Percentiles rank a stretch among this genome's conserved stretches.
These are phyloP conservation scores for Alloascoidea africana DNA, from an alignment of 805 yeast genomes.

Conservation along the genomic window DNA sequence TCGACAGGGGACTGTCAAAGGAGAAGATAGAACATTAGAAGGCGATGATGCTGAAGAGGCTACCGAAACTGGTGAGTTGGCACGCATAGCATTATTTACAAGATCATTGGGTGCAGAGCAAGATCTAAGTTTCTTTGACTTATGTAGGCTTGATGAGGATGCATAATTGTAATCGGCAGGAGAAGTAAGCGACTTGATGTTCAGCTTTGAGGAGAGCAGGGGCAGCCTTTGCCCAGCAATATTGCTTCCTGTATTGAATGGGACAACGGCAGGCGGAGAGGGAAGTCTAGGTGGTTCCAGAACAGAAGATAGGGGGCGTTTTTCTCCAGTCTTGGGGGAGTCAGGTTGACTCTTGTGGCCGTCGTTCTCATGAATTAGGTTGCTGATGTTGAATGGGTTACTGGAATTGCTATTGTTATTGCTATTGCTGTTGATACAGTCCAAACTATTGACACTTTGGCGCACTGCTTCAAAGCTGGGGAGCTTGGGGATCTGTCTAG, in stretches of 20 bases:
- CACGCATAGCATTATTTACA: not conserved
- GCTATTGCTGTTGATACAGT: too few species aligned
- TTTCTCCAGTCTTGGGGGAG: not conserved
- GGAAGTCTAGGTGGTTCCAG: not conserved
- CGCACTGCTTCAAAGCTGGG: not conserved
- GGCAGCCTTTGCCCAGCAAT: too few species aligned
- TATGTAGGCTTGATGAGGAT: not conserved
- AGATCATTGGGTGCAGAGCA: not conserved
- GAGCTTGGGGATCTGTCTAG: conserved; percentile 1
- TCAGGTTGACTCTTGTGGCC: not conserved
- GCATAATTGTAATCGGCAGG: not conserved
- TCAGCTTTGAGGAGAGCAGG: not conserved
- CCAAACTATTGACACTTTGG: not conserved
- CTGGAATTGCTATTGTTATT: too few species aligned
- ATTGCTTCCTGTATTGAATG: too few species aligned
- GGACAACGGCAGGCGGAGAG: conserved; percentile 1
- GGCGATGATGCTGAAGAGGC: too few species aligned
- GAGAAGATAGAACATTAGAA: conserved; percentile 7
- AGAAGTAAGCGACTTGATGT: not conserved
- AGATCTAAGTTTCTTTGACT: not conserved
- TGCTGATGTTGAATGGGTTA: too few species aligned
- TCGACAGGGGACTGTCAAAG: not conserved
- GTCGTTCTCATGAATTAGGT: conserved; percentile 1
- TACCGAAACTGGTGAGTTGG: too few species aligned
- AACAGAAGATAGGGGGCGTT: not conserved